These are phyloP conservation scores for Xylaria sp. DNA, from an alignment of 2,329 filamentous ascomycete genomes.

Conservation along the genomic window DNA sequence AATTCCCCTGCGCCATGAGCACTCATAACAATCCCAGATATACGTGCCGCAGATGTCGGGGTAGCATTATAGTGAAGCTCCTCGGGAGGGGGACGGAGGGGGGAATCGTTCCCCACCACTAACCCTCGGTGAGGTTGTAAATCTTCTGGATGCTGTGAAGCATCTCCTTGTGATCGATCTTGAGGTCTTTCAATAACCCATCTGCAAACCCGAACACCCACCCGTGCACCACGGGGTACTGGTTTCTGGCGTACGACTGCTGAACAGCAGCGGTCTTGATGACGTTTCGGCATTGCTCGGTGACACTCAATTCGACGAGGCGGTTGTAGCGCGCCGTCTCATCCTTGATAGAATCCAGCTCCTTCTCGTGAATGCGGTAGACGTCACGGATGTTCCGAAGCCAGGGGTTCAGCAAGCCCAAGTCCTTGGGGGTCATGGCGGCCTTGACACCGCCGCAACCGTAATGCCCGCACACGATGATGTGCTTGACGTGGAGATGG, in stretches of 20 bases:
- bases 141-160: conserved; percentile 71
- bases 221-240: conserved; percentile 76
- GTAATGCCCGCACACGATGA: conserved; percentile 82
- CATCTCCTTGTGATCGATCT: conserved; percentile 69
- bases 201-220: conserved; percentile 78
- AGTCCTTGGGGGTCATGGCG: conserved; percentile 75
- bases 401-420: conserved; percentile 79
- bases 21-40: not conserved
- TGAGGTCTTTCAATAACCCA: conserved; percentile 72
- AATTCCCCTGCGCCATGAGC: not conserved
- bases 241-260: conserved; percentile 71
- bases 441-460: conserved; percentile 81
- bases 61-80: not conserved
- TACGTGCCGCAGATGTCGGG: not conserved
- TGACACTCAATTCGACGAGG: conserved; percentile 85
- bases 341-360: conserved; percentile 72
- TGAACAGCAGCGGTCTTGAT: conserved; percentile 84
- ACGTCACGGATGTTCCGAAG: conserved; percentile 79
- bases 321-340: conserved; percentile 71
- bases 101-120: too few species aligned
- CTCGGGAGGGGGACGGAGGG: not conserved
- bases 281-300: conserved; percentile 79
- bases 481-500: conserved; percentile 83
- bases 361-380: conserved; percentile 75
- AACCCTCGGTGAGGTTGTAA: conserved; percentile 61